Evolutionary conservation across 1,139 yeast species (phyloP), one percentile per base, ranked within the genome.

Genomic region (Geotrichum macrosporum): DNA sequence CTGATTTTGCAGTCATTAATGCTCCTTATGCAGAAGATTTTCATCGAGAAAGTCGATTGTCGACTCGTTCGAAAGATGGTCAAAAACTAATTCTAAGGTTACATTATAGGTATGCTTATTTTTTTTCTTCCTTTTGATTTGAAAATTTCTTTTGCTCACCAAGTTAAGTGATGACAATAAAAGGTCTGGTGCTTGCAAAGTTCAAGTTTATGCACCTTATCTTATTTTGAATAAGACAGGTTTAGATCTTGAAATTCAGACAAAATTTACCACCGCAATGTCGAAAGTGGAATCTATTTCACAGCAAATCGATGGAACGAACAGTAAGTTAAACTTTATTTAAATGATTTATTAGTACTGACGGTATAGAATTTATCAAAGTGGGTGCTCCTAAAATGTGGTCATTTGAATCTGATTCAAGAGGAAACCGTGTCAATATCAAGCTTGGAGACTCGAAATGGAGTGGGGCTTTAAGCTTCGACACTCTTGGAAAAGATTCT

Each of bases 401-500:
- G 69, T 89, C 98, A 0, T 89, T 86, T 61, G 83, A 79, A 18
- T 70, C 69, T 24, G 76, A 72, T 40, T 81, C 78, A 45, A 74
- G 80, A 38, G 75, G 74, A 38, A 83, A 83, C 56, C 72, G 95
- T 51, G 95, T 92, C 0, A 63, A 74, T 13, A 58, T 89, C 6
- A 75, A 75, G 53, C 71, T 86, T 29, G 84, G 77, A 2, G 84
- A 84, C 46, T 83, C 95, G 0, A 70, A 71, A 12, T 77, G 85
- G 79, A 84, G 96, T 50, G 64, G 70, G 0, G 86, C 88, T 0
- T 70, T 86, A 39, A 83, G 95, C 63, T 80, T 92, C 58, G 96
- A 89, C 61, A 94, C 95, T 2, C 76, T 92, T 51, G 98, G 98
- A 0, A 94, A 87, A 56, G 71, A 81, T 0, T 74, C 76, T 41